Evolutionary conservation across 2,329 filamentous ascomycete genomes (phyloP).

Genomic region (Fusarium sambucinum): DNA sequence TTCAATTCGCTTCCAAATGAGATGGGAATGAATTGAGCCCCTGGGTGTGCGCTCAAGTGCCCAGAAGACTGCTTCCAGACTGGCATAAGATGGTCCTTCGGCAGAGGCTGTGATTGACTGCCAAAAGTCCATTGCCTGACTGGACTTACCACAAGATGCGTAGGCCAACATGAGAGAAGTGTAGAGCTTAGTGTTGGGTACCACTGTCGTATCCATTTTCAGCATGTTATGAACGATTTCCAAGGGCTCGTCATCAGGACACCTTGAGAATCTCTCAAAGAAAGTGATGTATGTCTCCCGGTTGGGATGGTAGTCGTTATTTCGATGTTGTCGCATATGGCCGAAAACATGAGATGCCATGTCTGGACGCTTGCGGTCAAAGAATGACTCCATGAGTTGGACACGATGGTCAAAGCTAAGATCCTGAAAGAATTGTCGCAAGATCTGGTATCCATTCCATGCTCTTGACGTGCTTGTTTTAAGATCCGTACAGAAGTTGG

Average conservation of each 20-base stretch:
- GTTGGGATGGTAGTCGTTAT: conserved; percentile 72
- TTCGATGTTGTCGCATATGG: conserved; percentile 87
- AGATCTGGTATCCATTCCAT: conserved; percentile 75
- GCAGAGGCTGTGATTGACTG: conserved; percentile 81
- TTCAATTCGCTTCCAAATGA: conserved; percentile 78
- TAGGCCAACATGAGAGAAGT: conserved; percentile 93
- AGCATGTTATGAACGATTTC: conserved; percentile 90
- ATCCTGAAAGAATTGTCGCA: conserved; percentile 74
- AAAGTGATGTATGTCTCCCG: conserved; percentile 81
- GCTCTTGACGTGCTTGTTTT: conserved; percentile 71
- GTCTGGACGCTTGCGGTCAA: conserved; percentile 79
- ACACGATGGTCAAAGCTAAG: conserved; percentile 75
- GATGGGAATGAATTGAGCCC: conserved; percentile 70
- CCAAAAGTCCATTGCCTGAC: conserved; percentile 83
- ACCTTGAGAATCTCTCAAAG: conserved; percentile 78
- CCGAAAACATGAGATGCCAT: conserved; percentile 90
- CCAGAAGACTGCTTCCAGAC: conserved; percentile 83
- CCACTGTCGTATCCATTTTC: conserved; percentile 87
- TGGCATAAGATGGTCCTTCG: conserved; percentile 89
- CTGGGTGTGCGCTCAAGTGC: conserved; percentile 75
- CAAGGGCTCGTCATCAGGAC: conserved; percentile 69
- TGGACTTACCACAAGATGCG: conserved; percentile 73
- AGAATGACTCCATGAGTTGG: conserved; percentile 84
- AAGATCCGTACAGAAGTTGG: conserved; percentile 74
- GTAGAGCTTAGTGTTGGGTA: conserved; percentile 79